Evolutionary conservation across 148 eudicot species (phyloP), one percentile per base, ranked within the genome.

Genomic region (Pharnaceum exiguum): DNA sequence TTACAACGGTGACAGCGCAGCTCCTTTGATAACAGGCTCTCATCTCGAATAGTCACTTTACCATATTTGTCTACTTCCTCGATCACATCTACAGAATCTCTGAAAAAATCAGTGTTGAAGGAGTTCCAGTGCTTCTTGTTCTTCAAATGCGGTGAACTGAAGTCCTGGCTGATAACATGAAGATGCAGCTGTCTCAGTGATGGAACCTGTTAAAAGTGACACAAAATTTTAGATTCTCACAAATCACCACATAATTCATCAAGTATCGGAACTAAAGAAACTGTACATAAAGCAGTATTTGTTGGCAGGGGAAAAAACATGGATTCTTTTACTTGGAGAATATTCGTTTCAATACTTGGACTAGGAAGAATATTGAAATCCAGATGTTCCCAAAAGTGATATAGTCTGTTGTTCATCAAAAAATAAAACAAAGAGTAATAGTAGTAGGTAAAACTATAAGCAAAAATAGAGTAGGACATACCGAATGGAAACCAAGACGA

Each of bases 41-140:
- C 85, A 10, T 81, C 81, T 59, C 68, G 59, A 22, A 78, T 8
- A 8, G 69, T 67, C 9, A 79, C 81, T 51, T 57, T 77, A 4
- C 90, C 95, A 16, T 29, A 40, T 36, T 60, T 63, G 32, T 73
- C 77, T 37, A 85, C 63, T 65, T 93, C 90, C 62, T 85, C 79
- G 0, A 93, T 77, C n/a, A 93, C 96, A 55, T 88, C 95, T 0
- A 75, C 80, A 7, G 90, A 86, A 45, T 93, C 98, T 24, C 77
- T 79, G 69, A 88, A 93, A 58, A 93, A 93, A n/a, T 82, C 78
- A 30, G 90, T 75, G 54, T 68, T 93, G 70, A 93, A 93, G 36
- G 96, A 93, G 75, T 88, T 85, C 98, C 96, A 93, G 72, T 93
- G 98, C 79, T 93, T 93, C 79, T 93, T 93, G 57, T 93, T 72